These are phyloP conservation scores for Dissoconium aciculare DNA, from an alignment of 2,329 filamentous ascomycete species.

Conservation along the genomic window DNA sequence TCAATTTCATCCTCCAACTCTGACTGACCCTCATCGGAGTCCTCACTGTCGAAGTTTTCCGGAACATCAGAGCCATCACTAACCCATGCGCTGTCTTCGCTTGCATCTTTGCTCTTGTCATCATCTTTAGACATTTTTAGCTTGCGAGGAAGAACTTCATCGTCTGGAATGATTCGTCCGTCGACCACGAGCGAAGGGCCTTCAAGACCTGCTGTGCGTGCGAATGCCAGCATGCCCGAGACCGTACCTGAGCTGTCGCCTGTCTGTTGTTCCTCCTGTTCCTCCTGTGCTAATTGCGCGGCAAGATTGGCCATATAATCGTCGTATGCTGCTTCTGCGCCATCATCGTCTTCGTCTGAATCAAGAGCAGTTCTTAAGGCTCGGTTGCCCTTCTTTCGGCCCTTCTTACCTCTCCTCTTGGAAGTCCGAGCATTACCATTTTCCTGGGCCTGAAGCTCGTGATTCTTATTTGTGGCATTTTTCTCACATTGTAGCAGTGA, in stretches of 20 bases:
- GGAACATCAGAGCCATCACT: constrained; percentile 10
- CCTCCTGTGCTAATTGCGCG: constrained; percentile 21
- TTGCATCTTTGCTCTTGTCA: constrained; percentile 5
- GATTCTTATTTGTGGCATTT: too few relatives aligned
- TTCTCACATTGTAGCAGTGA: too few relatives aligned
- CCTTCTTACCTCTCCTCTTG: constrained; percentile 17
- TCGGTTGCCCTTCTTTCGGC: constrained; percentile 22
- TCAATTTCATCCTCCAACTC: constrained; percentile 23
- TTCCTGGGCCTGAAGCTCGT: constrained; percentile 8
- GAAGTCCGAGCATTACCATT: constrained; percentile 6
- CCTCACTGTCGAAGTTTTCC: constrained; percentile 18
- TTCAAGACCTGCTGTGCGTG: constrained; percentile 6
- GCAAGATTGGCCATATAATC: constrained; percentile 59
- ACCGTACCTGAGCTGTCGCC: constrained; percentile 6
- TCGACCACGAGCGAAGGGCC: constrained; percentile 19
- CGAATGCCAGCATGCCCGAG: constrained; percentile 4
- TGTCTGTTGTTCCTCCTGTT: constrained; percentile 15
- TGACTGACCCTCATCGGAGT: constrained; percentile 22
- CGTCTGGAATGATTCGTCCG: constrained; percentile 18
- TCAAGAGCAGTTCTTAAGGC: constrained; percentile 14
- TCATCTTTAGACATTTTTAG: constrained; percentile 2
- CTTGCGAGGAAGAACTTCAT: constrained; percentile 15
- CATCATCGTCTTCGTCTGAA: constrained; percentile 32
- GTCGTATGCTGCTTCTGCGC: constrained; percentile 29
- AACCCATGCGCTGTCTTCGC: constrained; percentile 10